These are phyloP conservation scores for Venustampulla echinocandica DNA, from an alignment of 495 filamentous ascomycete genomes.

Conservation along the genomic window DNA sequence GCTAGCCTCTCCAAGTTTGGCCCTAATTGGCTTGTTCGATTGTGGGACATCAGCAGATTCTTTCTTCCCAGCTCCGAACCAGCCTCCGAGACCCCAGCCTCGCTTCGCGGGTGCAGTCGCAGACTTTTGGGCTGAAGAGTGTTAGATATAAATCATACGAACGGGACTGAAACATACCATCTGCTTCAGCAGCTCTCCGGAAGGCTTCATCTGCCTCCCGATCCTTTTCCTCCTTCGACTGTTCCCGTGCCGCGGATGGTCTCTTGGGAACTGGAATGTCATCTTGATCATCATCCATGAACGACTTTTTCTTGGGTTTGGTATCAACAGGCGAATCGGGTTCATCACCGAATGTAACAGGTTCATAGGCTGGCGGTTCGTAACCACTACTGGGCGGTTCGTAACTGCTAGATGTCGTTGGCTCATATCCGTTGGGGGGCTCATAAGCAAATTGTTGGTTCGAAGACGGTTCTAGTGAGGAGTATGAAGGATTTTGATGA, in stretches of 20 bases:
- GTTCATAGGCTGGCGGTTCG: conserved; percentile 46
- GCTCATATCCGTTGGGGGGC: conserved; percentile 17
- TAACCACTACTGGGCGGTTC: conserved; percentile 28
- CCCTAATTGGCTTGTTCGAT: conserved; percentile 67
- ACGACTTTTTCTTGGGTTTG: conserved; percentile 62
- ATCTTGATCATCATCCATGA: conserved; percentile 72
- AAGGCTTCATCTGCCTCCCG: conserved; percentile 69
- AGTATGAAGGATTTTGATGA: conserved; percentile 2
- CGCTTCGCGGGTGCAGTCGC: conserved; percentile 47
- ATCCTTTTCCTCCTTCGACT: conserved; percentile 49
- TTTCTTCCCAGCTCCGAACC: conserved; percentile 55
- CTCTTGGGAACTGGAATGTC: conserved; percentile 31
- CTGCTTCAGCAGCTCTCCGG: conserved; percentile 74
- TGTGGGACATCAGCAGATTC: conserved; percentile 26
- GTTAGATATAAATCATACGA: conserved; percentile 15
- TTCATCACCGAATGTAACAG: conserved; percentile 39
- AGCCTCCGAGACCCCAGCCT: conserved; percentile 74
- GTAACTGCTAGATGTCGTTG: background rate
- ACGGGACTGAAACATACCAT: conserved; percentile 43
- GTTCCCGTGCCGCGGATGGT: conserved; percentile 18
- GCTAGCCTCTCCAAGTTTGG: conserved; percentile 90
- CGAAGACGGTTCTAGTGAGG: conserved; percentile 6
- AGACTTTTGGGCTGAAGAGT: conserved; percentile 32
- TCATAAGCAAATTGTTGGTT: conserved; percentile 15
- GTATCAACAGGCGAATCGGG: conserved; percentile 38